A percentile compares a stretch with the other conserved stretches of the same genome.
Evolutionary conservation across 2,329 filamentous ascomycete genomes (phyloP).

Genomic region (Cercospora sp.): DNA sequence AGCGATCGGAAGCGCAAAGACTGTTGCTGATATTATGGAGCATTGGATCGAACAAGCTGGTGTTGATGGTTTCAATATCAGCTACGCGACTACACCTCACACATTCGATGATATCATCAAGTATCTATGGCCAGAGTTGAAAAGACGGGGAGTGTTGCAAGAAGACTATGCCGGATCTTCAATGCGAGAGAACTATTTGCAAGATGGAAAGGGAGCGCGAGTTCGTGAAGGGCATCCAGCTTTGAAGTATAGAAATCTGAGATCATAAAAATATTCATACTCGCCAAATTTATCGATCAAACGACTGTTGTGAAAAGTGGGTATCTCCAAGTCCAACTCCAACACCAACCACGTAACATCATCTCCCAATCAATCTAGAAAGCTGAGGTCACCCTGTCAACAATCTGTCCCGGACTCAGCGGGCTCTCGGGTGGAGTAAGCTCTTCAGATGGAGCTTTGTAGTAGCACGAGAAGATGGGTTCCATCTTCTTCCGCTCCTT

Average conservation of each 20-base stretch:
- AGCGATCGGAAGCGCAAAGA: conserved; percentile 43
- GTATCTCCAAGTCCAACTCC: not conserved
- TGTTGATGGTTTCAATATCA: conserved; percentile 47
- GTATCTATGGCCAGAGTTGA: conserved; percentile 42
- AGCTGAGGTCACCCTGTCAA: conserved; percentile 5
- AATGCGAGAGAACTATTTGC: conserved; percentile 35
- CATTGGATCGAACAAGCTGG: conserved; percentile 48
- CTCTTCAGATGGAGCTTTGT: conserved; percentile 20
- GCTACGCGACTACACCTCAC: conserved; percentile 48
- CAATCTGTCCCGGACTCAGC: conserved; percentile 10
- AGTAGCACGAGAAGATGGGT: conserved; percentile 33
- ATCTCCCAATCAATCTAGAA: not conserved
- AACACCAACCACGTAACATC: not conserved
- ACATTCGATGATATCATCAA: conserved; percentile 43
- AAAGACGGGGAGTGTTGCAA: conserved; percentile 39
- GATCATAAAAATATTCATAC: not conserved
- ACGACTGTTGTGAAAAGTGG: not conserved
- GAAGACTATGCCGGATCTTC: conserved; percentile 30
- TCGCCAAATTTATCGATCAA: not conserved
- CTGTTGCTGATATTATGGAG: conserved; percentile 50
- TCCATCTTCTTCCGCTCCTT: conserved; percentile 25
- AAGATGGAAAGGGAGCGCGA: conserved; percentile 31
- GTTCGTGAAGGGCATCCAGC: conserved; percentile 34
- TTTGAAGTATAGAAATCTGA: conserved; percentile 17
- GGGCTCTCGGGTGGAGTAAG: conserved; percentile 27